Evolutionary conservation across 176 grass and related monocot species (phyloP).

Genomic region (Alopecurus myosuroides): DNA sequence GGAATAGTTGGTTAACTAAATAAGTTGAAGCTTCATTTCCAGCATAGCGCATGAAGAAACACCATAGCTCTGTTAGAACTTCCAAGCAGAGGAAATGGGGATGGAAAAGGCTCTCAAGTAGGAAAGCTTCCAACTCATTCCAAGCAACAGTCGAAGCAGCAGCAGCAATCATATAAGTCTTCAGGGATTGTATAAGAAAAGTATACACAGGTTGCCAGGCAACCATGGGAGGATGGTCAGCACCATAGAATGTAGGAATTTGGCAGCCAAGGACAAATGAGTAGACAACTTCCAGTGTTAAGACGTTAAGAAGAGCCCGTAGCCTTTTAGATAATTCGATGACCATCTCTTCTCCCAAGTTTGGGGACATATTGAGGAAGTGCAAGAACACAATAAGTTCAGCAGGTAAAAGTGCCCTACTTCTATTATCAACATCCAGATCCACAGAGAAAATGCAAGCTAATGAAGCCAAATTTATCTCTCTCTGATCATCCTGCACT

Average conservation of each 20-base stretch:
- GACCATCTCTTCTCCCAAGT: conserved; percentile 56
- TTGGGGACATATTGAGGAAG: conserved; percentile 56
- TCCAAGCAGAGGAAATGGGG: conserved; percentile 79
- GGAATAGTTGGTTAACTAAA: conserved; percentile 48
- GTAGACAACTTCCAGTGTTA: conserved; percentile 64
- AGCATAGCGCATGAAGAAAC: conserved; percentile 66
- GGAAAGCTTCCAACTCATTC: conserved; percentile 62
- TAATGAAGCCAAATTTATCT: conserved; percentile 29
- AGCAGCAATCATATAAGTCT: conserved; percentile 67
- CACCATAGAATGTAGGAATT: conserved; percentile 47
- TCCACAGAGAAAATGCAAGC: conserved; percentile 47
- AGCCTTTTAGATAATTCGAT: conserved; percentile 73
- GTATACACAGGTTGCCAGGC: conserved; percentile 71
- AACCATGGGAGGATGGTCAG: conserved; percentile 41
- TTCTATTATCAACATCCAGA: conserved; percentile 45
- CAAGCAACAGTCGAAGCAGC: conserved; percentile 62
- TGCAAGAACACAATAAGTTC: conserved; percentile 68
- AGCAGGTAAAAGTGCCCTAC: conserved; percentile 50
- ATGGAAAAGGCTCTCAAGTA: conserved; percentile 74
- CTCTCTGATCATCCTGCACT: conserved; percentile 29
- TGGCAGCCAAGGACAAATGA: conserved; percentile 69
- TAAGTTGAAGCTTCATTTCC: conserved; percentile 42
- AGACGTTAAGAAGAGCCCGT: conserved; percentile 41
- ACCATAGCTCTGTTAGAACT: conserved; percentile 80
- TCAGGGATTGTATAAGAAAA: conserved; percentile 67